These are phyloP conservation scores for Claviceps monticola DNA, from an alignment of 2,329 filamentous ascomycete species.

Conservation along the genomic window DNA sequence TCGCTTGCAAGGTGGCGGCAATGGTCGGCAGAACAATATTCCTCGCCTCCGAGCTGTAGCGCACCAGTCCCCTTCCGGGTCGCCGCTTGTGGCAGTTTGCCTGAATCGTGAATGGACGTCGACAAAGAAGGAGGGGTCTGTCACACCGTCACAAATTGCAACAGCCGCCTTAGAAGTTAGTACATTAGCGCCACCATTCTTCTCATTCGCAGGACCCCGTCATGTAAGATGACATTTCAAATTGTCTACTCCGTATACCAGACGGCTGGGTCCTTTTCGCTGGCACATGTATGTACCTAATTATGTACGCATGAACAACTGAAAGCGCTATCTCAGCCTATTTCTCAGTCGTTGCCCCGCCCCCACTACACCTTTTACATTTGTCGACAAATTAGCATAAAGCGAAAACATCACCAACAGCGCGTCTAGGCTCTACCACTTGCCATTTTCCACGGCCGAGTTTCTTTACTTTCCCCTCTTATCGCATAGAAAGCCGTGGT, in stretches of 20 bases:
- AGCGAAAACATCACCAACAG: background rate
- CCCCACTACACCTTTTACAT: constrained; percentile 13
- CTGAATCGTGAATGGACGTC: background rate
- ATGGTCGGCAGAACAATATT: background rate
- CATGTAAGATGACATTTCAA: too few relatives aligned
- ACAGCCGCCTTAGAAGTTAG: background rate
- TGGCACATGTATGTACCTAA: background rate
- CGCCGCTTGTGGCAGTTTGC: background rate
- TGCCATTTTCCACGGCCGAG: background rate
- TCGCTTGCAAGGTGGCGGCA: background rate
- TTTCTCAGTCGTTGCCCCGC: constrained; percentile 12
- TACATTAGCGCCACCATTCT: background rate
- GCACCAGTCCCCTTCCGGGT: background rate
- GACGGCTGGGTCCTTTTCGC: background rate
- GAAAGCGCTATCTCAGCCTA: background rate
- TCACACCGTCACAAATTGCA: background rate
- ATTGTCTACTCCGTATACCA: background rate
- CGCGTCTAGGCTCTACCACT: background rate
- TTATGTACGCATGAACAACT: too few relatives aligned
- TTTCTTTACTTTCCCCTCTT: constrained; percentile 1
- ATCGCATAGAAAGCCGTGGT: background rate
- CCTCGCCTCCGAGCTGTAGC: background rate
- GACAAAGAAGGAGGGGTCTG: background rate
- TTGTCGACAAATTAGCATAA: background rate
- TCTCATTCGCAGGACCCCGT: too few relatives aligned